These are phyloP conservation scores for Hemileccinum impolitum DNA, from an alignment of 768 basidiomycete genomes.

Conservation along the genomic window DNA sequence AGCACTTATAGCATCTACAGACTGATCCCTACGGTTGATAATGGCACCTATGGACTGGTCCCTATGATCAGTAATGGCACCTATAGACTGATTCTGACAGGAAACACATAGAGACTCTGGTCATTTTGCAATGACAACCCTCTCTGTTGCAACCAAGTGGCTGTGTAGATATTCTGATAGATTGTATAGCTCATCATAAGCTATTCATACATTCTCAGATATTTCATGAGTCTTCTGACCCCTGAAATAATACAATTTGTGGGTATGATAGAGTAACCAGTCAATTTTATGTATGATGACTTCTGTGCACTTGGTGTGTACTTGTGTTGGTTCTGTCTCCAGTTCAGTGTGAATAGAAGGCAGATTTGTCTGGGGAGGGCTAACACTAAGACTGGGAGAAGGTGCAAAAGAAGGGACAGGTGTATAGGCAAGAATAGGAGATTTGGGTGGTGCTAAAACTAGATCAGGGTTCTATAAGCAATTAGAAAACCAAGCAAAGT, in stretches of 20 bases:
- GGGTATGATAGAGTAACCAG: slow-evolving; percentile 48
- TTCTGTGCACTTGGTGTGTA: slow-evolving; percentile 38
- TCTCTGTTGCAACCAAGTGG: slow-evolving; percentile 24
- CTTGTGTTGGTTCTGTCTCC: slow-evolving; percentile 40
- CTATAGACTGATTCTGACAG: slow-evolving; percentile 42
- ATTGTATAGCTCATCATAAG: slow-evolving; percentile 66
- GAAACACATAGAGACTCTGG: slow-evolving; percentile 16
- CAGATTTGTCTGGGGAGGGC: slow-evolving; percentile 43
- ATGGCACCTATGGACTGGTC: slow-evolving; percentile 48
- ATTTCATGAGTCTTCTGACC: slow-evolving; percentile 65
- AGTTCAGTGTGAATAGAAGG: slow-evolving; percentile 49
- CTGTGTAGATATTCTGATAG: slow-evolving; percentile 56
- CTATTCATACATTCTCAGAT: slow-evolving; percentile 60
- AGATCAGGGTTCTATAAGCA: slow-evolving; percentile 30
- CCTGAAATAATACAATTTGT: slow-evolving; percentile 61
- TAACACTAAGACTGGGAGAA: slow-evolving; percentile 46
- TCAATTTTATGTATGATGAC: slow-evolving; percentile 51
- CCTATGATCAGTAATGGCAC: slow-evolving; percentile 38
- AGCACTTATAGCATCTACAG: slow-evolving; percentile 45
- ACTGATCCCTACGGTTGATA: slow-evolving; percentile 39
- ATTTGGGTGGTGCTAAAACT: slow-evolving; percentile 26
- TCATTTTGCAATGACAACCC: slow-evolving; percentile 11
- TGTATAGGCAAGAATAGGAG: slow-evolving; percentile 24
- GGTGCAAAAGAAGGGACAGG: slow-evolving; percentile 39
- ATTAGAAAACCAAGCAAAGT: slow-evolving; percentile 1